phyloP scores from a whole-genome alignment of 23 red algal genomes.

The Gracilaria vermiculophylla region DNA sequence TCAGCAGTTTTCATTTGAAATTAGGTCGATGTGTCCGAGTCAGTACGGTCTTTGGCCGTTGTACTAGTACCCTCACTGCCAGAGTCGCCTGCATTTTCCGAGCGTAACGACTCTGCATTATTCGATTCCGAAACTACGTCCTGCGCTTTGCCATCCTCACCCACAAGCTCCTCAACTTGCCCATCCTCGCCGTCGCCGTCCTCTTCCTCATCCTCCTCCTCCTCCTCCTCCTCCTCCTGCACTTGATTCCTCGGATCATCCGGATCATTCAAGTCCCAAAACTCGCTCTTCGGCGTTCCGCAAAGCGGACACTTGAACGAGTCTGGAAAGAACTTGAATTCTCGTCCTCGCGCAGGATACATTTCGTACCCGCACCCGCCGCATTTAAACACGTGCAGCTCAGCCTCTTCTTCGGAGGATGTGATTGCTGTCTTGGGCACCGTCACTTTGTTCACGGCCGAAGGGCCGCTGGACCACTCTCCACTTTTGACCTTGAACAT shows the following conservation, averaged over 20 bases:
- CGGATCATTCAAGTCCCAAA: constrained; percentile 95
- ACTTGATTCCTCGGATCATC: constrained; percentile 92
- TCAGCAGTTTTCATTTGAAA: constrained; percentile 4
- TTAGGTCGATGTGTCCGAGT: constrained; percentile 35
- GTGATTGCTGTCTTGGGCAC: constrained; percentile 45
- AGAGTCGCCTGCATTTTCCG: not conserved
- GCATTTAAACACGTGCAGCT: constrained; percentile 95
- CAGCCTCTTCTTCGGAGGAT: constrained; percentile 66
- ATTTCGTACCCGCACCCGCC: constrained; percentile 94
- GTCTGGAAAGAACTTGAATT: constrained; percentile 96
- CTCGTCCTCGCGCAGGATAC: constrained; percentile 88
- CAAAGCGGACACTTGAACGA: constrained; percentile 95
- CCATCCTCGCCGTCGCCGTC: not conserved
- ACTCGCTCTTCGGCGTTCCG: constrained; percentile 80
- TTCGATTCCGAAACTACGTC: not conserved
- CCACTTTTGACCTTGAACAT: constrained; percentile 63
- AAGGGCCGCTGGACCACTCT: constrained; percentile 9
- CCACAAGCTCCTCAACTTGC: not conserved
- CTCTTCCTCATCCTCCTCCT: constrained; percentile 60
- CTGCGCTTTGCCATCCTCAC: not conserved
- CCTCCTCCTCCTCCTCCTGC: constrained; percentile 78
- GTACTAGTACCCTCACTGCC: not conserved
- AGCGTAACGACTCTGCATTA: not conserved
- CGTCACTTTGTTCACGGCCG: constrained; percentile 42
- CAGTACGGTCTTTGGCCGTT: constrained; percentile 15